A percentile compares a stretch with the other conserved stretches of the same genome.
Evolutionary conservation across 2,329 filamentous ascomycete species (phyloP).

Genomic region (Incumbomyces lentus): DNA sequence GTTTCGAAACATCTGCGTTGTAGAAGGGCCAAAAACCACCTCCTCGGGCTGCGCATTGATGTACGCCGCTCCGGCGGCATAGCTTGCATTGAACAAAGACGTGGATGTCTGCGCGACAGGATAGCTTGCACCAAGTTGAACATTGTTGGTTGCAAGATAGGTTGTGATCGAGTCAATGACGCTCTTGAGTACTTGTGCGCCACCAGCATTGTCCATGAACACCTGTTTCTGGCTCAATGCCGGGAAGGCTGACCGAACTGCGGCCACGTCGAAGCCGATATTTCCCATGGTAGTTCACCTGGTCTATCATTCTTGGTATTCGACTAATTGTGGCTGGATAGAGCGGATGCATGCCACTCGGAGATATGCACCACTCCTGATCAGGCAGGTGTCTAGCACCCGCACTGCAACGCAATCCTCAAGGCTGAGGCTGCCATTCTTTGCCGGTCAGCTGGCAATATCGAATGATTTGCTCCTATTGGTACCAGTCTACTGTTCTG

Average conservation of each 20-base stretch:
- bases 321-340: too few relatives aligned
- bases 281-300: neutral
- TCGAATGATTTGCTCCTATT: too few relatives aligned
- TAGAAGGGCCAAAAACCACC: constrained; percentile 62
- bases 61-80: constrained; percentile 56
- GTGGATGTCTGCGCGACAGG: constrained; percentile 50
- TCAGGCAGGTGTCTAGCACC: neutral
- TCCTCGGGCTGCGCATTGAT: constrained; percentile 58
- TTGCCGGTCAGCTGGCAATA: too few relatives aligned
- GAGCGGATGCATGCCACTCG: neutral
- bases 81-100: constrained; percentile 48
- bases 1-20: constrained; percentile 67
- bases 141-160: constrained; percentile 59
- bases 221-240: constrained; percentile 57
- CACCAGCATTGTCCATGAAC: constrained; percentile 69
- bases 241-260: constrained; percentile 54
- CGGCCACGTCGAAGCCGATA: constrained; percentile 42
- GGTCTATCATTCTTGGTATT: too few relatives aligned
- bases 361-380: neutral
- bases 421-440: too few relatives aligned
- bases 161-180: constrained; percentile 57
- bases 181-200: constrained; percentile 56
- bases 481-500: too few relatives aligned
- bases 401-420: too few relatives aligned
- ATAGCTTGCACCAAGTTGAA: constrained; percentile 67